These are phyloP conservation scores for Colletotrichum sublineola DNA, from an alignment of 2,329 filamentous ascomycete species.

Conservation along the genomic window DNA sequence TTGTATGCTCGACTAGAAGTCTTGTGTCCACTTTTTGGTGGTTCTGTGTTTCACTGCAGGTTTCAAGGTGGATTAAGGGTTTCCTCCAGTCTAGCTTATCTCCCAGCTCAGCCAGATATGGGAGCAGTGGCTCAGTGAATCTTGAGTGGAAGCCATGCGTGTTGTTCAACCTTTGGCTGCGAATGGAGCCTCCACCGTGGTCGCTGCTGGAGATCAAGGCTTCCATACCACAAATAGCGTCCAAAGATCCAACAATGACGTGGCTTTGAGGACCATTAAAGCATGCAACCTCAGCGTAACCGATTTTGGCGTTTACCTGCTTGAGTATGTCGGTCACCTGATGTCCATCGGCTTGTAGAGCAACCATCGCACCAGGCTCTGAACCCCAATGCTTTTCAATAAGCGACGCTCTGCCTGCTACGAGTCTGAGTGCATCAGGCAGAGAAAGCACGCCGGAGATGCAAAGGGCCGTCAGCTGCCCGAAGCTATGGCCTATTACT, in stretches of 20 bases:
- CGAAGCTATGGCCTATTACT: slow-evolving; percentile 52
- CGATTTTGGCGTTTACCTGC: background rate
- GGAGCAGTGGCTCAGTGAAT: background rate
- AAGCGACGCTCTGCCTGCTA: slow-evolving; percentile 49
- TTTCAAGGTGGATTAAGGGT: background rate
- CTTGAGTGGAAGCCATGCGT: slow-evolving; percentile 27
- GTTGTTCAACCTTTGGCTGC: background rate
- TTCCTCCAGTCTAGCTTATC: background rate
- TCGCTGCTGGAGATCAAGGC: background rate
- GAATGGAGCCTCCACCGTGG: background rate
- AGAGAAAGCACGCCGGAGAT: slow-evolving; percentile 49
- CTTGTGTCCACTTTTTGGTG: slow-evolving; percentile 36
- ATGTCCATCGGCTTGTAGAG: slow-evolving; percentile 37
- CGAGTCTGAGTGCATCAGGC: slow-evolving; percentile 48
- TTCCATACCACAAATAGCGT: background rate
- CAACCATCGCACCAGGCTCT: slow-evolving; percentile 49
- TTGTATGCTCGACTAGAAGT: slow-evolving; percentile 48
- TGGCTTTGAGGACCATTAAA: slow-evolving; percentile 24
- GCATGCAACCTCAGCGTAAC: slow-evolving; percentile 21
- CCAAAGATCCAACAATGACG: slow-evolving; percentile 15
- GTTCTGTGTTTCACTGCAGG: slow-evolving; percentile 31
- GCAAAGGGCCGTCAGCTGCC: slow-evolving; percentile 52
- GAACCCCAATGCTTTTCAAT: slow-evolving; percentile 49
- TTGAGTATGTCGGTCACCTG: background rate
- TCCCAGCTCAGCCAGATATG: background rate